Percentiles rank a stretch among this genome's conserved stretches.
Evolutionary conservation across 1,139 yeast genomes (phyloP).

Genomic region (Suhomyces ambrosiae): DNA sequence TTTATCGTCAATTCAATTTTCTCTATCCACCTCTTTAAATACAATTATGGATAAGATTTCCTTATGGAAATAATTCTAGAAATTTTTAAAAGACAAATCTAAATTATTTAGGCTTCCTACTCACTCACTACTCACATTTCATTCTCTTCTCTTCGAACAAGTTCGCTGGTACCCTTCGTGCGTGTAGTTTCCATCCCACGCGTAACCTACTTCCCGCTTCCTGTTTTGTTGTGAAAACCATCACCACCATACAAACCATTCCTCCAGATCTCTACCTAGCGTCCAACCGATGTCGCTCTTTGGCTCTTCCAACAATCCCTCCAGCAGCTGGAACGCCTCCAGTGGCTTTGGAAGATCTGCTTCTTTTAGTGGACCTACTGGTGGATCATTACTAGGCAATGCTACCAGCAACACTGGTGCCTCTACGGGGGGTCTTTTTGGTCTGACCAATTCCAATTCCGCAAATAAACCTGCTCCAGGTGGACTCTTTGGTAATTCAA

Average conservation of each 20-base stretch:
- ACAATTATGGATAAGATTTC: too few species aligned
- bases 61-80: too few species aligned
- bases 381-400: conserved; percentile 25
- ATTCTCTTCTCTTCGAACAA: too few species aligned
- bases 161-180: too few species aligned
- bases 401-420: conserved; percentile 11
- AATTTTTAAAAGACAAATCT: too few species aligned
- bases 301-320: conserved; percentile 11
- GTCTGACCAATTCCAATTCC: conserved; percentile 1
- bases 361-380: conserved; percentile 18
- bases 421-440: conserved; percentile 3
- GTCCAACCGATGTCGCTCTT: conserved; percentile 10
- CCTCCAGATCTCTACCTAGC: too few species aligned
- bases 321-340: conserved; percentile 29
- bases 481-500: conserved; percentile 17
- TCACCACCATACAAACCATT: neutral
- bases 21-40: too few species aligned
- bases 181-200: too few species aligned
- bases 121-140: too few species aligned
- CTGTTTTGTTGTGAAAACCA: neutral
- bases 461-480: conserved; percentile 3
- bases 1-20: too few species aligned
- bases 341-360: conserved; percentile 29
- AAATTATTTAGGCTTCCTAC: too few species aligned
- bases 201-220: conserved; percentile 4